A percentile compares a stretch with the other conserved stretches of the same genome.
Evolutionary conservation across 1,284 basidiomycete species (phyloP).

Genomic region (Butyriboletus appendiculatus): DNA sequence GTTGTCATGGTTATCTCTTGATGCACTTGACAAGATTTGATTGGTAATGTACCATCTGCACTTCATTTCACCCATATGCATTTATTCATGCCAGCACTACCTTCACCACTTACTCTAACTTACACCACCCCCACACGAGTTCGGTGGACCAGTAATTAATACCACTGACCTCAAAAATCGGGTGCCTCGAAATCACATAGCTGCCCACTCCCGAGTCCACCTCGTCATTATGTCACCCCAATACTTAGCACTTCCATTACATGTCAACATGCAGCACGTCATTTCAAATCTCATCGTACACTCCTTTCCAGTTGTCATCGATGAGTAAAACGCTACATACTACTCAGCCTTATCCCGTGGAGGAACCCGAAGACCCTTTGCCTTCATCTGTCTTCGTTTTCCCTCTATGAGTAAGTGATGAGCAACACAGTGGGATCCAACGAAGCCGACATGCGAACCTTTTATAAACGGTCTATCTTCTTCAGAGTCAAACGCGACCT

Average conservation of each 20-base stretch:
- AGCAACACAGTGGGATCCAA: conserved; percentile 9
- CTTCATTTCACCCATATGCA: no score
- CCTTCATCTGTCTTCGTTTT: conserved; percentile 71
- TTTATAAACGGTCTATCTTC: conserved; percentile 70
- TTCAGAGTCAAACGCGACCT: conserved; percentile 61
- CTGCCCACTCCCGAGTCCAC: no score
- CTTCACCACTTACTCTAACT: no score
- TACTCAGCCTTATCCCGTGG: conserved; percentile 39
- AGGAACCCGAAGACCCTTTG: conserved; percentile 68
- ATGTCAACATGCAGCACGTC: not conserved
- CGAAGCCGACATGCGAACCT: conserved; percentile 47
- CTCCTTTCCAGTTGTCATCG: no score
- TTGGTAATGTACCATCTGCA: no score
- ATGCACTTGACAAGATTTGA: no score
- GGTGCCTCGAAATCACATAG: no score
- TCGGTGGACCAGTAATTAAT: no score
- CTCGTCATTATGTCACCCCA: no score
- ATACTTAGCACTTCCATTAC: not conserved
- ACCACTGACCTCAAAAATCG: no score
- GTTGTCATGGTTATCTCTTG: conserved; percentile 18
- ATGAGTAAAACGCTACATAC: not conserved
- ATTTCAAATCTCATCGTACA: conserved; percentile 3
- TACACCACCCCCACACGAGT: no score
- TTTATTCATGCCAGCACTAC: no score
- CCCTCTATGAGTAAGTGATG: conserved; percentile 47